These are phyloP conservation scores for Penicillium sumatraense DNA, from an alignment of 2,329 filamentous ascomycete species.

Conservation along the genomic window DNA sequence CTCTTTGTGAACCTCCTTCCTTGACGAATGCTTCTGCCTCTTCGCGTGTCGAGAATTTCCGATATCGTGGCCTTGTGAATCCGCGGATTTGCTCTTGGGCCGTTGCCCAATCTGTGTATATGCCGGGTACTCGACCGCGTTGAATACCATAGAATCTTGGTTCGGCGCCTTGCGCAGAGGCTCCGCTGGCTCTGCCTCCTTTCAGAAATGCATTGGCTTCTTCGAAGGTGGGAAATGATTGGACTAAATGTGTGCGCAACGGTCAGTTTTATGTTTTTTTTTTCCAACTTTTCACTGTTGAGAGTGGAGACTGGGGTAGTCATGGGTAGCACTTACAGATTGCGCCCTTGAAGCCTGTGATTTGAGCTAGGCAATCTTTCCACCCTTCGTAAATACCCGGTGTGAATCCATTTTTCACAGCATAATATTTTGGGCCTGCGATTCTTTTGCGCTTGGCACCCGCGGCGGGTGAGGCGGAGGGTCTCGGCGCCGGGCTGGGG, in stretches of 20 bases:
- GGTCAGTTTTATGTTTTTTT: background rate
- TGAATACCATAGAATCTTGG: conserved; percentile 66
- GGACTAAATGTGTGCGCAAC: conserved; percentile 60
- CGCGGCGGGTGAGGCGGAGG: conserved; percentile 37
- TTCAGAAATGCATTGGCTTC: conserved; percentile 81
- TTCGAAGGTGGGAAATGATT: conserved; percentile 72
- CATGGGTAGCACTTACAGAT: conserved; percentile 60
- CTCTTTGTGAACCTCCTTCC: conserved; percentile 33
- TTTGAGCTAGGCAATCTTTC: conserved; percentile 65
- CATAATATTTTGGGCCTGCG: conserved; percentile 63
- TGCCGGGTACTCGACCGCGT: conserved; percentile 61
- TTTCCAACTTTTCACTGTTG: too few species aligned
- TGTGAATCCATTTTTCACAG: conserved; percentile 62
- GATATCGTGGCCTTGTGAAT: conserved; percentile 70
- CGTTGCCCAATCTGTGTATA: conserved; percentile 70
- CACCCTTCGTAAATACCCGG: conserved; percentile 69
- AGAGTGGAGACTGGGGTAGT: background rate
- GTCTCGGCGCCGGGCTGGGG: conserved; percentile 38
- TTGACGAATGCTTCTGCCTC: conserved; percentile 80
- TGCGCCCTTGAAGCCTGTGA: conserved; percentile 68
- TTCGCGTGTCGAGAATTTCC: conserved; percentile 67
- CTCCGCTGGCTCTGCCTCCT: conserved; percentile 56
- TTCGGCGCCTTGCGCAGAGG: conserved; percentile 39
- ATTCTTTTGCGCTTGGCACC: conserved; percentile 62
- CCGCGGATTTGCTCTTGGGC: conserved; percentile 75